Base-by-base conservation (phyloP, 1,139 yeast species). In the Hyphopichia buzzinii region DNA sequence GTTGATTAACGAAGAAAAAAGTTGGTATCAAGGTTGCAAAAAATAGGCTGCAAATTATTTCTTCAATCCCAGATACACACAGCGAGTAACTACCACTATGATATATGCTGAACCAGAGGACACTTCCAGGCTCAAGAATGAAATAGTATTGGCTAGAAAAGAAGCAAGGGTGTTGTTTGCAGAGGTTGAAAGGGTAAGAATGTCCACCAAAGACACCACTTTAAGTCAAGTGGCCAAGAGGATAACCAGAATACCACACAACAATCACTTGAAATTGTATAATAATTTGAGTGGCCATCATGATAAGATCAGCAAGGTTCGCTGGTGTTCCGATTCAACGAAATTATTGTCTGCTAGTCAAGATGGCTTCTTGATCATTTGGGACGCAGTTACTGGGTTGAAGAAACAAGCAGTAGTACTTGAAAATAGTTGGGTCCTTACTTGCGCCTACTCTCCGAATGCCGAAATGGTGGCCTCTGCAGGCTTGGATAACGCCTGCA, bases 311-410 rank as follows among this genome's bases (percentile, higher is more conserved):
- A 74, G 81, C 13, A 79, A 79, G 42, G 65, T 85, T 44, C 70
- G 78, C 37, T 85, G 96, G 92, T 74, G 81, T 35, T 54, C 65
- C 1, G 83, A 84, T 49, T 77, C 86, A 12, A 59, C 64, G 29
- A 71, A 67, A 29, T 54, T 90, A 3, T 62, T 88, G 8, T 79
- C 89, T 30, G 88, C 89, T 0, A 81, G 94, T 24, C 96, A 87
- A 54, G 97, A 90, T 59, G 96, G 96, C 2, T 84, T 78, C 52
- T 71, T 88, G 68, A 70, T 90, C 33, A 59, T 88, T 22, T 90
- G 97, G 97, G 92, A 89, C 55, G 74, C 89, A 0, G 65, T 74
- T 2, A 77, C 87, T 1, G 92, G 92, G 2, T 66, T 75, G 46
- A 90, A 90, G 53, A 70, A 75, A 39, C 79, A 81, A 42, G 89